phyloP scores from a whole-genome alignment of 2,329 filamentous ascomycete species.

The Magnaporthiopsis rhizophila region DNA sequence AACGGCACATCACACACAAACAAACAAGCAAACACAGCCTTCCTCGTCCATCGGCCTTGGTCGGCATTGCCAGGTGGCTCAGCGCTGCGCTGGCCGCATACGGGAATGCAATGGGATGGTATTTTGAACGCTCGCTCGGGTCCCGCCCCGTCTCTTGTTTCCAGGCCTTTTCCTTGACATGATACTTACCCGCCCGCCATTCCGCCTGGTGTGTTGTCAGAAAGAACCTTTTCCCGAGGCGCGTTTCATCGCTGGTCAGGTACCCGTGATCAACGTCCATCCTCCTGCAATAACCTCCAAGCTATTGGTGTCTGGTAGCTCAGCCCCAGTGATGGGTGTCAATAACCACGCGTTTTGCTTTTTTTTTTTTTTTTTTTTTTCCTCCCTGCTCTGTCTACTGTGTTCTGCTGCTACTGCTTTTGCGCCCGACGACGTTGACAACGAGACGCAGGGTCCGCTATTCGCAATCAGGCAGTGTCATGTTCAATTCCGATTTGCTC shows the following conservation, averaged over 20 bases:
- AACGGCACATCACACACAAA: neutral
- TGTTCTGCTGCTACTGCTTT: neutral
- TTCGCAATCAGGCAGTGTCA: neutral
- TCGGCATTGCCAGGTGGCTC: neutral
- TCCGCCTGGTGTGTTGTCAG: neutral
- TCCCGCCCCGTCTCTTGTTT: neutral
- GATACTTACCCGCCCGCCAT: neutral
- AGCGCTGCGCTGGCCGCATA: neutral
- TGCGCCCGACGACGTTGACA: neutral
- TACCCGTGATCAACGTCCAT: constrained; percentile 7
- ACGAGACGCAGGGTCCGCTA: neutral
- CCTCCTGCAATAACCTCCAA: neutral
- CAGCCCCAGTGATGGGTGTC: too few relatives aligned
- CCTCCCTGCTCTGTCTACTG: neutral
- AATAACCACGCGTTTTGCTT: too few relatives aligned
- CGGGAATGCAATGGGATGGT: neutral
- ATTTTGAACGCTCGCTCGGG: neutral
- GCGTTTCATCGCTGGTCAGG: constrained; percentile 11
- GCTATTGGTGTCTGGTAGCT: neutral
- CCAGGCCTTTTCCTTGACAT: neutral
- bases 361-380: too few relatives aligned
- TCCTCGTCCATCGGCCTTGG: neutral
- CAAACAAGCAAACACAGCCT: neutral
- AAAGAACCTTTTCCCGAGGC: constrained; percentile 1
- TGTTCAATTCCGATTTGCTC: neutral